A percentile compares a stretch with the other conserved stretches of the same genome.
phyloP scores from a whole-genome alignment of 2,329 filamentous ascomycete genomes.

The Aureobasidium sp. region DNA sequence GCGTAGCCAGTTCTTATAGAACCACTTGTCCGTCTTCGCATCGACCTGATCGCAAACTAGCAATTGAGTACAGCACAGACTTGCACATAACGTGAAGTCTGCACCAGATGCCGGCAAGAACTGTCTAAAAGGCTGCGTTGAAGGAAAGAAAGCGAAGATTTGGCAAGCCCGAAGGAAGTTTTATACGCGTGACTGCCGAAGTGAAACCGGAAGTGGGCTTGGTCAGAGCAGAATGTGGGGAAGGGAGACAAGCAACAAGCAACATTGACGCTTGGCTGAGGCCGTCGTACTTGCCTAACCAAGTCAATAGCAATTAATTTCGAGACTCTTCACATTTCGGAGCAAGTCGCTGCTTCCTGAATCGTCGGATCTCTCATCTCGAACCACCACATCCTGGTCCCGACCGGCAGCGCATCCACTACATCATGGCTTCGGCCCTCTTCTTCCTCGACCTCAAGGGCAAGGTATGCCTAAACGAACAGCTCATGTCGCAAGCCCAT shows the following conservation, averaged over 20 bases:
- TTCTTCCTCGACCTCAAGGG: constrained; percentile 99
- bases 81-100: constrained; percentile 60
- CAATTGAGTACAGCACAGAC: constrained; percentile 47
- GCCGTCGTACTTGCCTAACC: background rate
- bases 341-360: background rate
- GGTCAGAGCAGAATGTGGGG: background rate
- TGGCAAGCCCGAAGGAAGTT: background rate
- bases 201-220: background rate
- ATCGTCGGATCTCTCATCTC: background rate
- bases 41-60: constrained; percentile 54
- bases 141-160: constrained; percentile 27
- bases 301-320: background rate
- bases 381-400: background rate
- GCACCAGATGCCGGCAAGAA: constrained; percentile 60
- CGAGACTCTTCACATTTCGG: background rate
- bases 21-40: constrained; percentile 48
- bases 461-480: constrained; percentile 58
- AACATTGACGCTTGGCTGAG: background rate
- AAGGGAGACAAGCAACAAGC: background rate
- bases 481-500: background rate
- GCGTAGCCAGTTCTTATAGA: constrained; percentile 67
- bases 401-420: background rate
- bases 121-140: constrained; percentile 72
- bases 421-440: constrained; percentile 83
- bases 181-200: background rate